These are phyloP conservation scores for Alternaria panax DNA, from an alignment of 2,329 filamentous ascomycete species.

Conservation along the genomic window DNA sequence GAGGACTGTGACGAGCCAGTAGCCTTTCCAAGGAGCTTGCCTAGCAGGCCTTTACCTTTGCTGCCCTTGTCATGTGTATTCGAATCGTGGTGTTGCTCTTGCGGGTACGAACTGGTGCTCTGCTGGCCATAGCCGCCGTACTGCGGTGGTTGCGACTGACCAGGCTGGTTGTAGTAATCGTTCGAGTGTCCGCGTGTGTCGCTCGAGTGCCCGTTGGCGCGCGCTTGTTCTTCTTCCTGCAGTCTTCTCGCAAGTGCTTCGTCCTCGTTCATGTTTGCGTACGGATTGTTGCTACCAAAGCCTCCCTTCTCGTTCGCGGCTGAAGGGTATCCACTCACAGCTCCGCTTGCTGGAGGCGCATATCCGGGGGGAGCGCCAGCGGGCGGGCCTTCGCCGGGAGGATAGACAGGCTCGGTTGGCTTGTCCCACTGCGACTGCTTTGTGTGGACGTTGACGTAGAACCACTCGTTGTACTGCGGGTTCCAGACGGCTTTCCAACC, in stretches of 20 bases:
- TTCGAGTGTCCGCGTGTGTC: constrained; percentile 56
- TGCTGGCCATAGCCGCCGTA: constrained; percentile 39
- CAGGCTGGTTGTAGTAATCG: constrained; percentile 54
- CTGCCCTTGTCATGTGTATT: constrained; percentile 42
- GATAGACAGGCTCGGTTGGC: constrained; percentile 72
- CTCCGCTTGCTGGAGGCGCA: constrained; percentile 53
- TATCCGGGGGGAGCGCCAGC: constrained; percentile 74
- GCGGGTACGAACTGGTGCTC: constrained; percentile 22
- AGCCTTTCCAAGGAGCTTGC: constrained; percentile 61
- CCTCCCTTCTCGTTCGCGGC: constrained; percentile 55
- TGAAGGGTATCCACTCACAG: constrained; percentile 40
- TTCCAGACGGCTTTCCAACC: constrained; percentile 90
- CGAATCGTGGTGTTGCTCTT: constrained; percentile 17
- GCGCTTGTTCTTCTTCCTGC: constrained; percentile 83
- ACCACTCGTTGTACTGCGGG: constrained; percentile 88
- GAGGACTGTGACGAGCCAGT: constrained; percentile 47
- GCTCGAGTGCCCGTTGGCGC: constrained; percentile 50
- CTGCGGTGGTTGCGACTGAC: constrained; percentile 17
- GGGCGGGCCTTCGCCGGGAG: constrained; percentile 56
- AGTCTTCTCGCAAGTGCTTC: constrained; percentile 76
- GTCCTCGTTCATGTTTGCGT: constrained; percentile 68
- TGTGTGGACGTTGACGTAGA: constrained; percentile 88
- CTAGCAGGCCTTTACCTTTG: constrained; percentile 55
- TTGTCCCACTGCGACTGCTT: constrained; percentile 92
- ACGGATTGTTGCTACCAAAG: constrained; percentile 73